phyloP scores from a whole-genome alignment of 805 yeast genomes.

The Hyphopichia homilentoma region DNA sequence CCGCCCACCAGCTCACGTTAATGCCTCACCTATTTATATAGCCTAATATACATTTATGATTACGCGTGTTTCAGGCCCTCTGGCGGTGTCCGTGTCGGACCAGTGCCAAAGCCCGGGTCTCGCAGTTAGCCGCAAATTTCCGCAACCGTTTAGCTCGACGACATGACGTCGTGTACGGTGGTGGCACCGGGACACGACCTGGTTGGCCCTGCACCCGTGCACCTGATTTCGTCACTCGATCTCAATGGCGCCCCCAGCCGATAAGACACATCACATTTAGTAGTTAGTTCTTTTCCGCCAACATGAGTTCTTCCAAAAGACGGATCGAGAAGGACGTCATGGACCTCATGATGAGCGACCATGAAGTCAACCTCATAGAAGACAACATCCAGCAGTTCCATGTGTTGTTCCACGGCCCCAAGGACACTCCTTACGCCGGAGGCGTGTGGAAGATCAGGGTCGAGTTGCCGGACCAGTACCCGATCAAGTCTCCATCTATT shows the following conservation, averaged over 20 bases:
- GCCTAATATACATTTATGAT: no score
- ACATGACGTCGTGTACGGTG: no score
- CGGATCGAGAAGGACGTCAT: conserved; percentile 93
- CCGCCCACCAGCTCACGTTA: no score
- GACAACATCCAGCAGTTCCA: conserved; percentile 78
- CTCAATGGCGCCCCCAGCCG: not conserved
- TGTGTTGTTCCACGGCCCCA: conserved; percentile 83
- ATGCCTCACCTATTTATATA: no score
- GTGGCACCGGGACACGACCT: no score
- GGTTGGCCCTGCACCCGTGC: no score
- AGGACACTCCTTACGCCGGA: conserved; percentile 76
- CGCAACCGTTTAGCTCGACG: no score
- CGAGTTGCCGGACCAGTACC: conserved; percentile 92
- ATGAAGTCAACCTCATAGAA: conserved; percentile 76
- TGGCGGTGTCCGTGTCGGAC: no score
- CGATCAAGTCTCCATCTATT: conserved; percentile 92
- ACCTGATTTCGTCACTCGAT: no score
- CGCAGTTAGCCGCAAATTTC: no score
- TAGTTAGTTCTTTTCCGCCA: conserved; percentile 1
- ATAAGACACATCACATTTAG: not conserved
- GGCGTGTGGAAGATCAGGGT: conserved; percentile 91
- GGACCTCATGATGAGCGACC: conserved; percentile 95
- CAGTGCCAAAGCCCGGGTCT: no score
- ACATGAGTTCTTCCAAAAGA: conserved; percentile 60
- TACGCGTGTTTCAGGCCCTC: no score